Conservation (phyloP, 75 land plant species). For the Selaginella tamariscina region DNA sequence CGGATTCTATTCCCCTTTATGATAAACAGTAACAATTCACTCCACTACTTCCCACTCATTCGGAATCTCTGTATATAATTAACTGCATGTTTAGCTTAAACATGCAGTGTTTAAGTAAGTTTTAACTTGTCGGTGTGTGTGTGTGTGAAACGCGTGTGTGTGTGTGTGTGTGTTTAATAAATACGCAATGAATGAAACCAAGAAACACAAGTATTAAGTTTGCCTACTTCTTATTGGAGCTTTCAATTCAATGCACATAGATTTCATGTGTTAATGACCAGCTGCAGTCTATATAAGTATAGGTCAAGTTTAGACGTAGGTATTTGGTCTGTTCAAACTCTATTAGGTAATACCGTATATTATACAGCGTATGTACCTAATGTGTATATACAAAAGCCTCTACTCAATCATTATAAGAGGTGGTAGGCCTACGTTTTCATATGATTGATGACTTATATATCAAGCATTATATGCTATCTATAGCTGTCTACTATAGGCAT, state of each 20-base stretch:
- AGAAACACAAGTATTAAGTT: not conserved
- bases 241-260: slow-evolving; percentile 1
- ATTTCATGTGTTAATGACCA: no score
- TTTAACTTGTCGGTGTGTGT: not conserved
- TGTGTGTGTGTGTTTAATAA: no score
- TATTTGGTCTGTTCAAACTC: not conserved
- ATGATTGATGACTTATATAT: no score
- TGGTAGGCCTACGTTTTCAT: no score
- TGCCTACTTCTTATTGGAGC: not conserved
- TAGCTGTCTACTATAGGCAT: no score
- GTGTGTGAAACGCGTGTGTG: no score
- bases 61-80: no score
- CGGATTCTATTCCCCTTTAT: no score
- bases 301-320: not conserved
- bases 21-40: no score
- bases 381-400: not conserved
- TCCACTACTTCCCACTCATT: no score
- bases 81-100: not conserved
- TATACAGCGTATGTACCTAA: not conserved
- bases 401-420: not conserved
- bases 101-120: not conserved
- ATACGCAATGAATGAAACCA: not conserved
- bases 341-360: not conserved
- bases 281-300: not conserved
- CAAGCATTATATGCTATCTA: no score